Evolutionary conservation across 306 rosid species (phyloP).

Genomic region (Gastrolobium bilobum): DNA sequence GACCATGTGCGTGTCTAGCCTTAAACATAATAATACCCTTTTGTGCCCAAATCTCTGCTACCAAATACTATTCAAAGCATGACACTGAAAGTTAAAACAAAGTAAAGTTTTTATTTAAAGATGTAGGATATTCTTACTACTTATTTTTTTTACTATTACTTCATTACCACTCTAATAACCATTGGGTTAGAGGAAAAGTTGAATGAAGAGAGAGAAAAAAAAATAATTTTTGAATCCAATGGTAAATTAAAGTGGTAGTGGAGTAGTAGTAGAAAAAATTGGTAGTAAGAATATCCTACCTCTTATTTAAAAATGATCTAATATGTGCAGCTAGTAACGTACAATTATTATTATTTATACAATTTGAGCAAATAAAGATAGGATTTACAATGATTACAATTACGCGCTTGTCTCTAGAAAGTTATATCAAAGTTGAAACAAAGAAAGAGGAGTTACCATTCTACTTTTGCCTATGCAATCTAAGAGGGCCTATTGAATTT

Average conservation of each 20-base stretch:
- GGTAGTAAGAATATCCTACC: too few relatives aligned
- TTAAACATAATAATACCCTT: background rate
- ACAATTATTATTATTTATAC: background rate
- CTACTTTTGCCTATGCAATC: background rate
- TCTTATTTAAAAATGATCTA: too few relatives aligned
- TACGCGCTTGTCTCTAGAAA: background rate
- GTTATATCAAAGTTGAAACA: slow-evolving; percentile 2
- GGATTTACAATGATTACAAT: slow-evolving; percentile 6
- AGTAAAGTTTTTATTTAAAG: too few relatives aligned
- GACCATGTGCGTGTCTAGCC: slow-evolving; percentile 21
- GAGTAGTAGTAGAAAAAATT: too few relatives aligned
- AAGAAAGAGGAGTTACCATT: background rate
- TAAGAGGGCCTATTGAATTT: background rate
- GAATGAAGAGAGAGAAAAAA: too few relatives aligned
- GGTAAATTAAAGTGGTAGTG: too few relatives aligned
- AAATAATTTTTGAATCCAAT: too few relatives aligned
- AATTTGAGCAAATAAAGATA: background rate
- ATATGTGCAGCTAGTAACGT: too few relatives aligned
- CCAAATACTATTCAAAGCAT: slow-evolving; percentile 29
- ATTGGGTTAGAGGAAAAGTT: too few relatives aligned
- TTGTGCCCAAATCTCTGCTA: background rate
- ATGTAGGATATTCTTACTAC: too few relatives aligned
- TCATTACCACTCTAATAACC: too few relatives aligned
- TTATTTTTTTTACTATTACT: too few relatives aligned
- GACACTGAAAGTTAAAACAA: background rate